Evolutionary conservation across 2,329 filamentous ascomycete genomes (phyloP).

Genomic region (Anisogramma anomala): DNA sequence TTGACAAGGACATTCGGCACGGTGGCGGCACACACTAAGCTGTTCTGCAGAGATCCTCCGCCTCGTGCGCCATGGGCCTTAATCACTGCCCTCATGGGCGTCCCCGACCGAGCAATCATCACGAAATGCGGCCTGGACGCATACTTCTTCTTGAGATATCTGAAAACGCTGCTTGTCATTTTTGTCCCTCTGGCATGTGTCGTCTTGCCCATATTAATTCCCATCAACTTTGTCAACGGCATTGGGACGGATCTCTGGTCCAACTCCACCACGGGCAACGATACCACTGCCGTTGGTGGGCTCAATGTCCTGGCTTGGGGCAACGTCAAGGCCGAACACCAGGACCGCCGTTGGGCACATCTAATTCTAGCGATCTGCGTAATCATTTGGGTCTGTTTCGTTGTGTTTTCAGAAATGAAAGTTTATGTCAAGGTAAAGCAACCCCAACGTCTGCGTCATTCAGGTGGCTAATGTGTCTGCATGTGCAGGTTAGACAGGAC

Average conservation of each 20-base stretch:
- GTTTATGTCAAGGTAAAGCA: constrained; percentile 78
- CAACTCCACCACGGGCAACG: constrained; percentile 27
- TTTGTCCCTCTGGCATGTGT: constrained; percentile 72
- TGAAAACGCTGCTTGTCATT: constrained; percentile 67
- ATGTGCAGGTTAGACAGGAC: constrained; percentile 44
- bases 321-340: constrained; percentile 60
- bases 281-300: constrained; percentile 37
- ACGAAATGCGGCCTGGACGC: constrained; percentile 92
- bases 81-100: constrained; percentile 49
- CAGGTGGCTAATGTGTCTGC: background rate
- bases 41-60: constrained; percentile 42
- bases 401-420: constrained; percentile 76
- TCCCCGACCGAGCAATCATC: constrained; percentile 72
- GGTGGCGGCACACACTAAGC: background rate
- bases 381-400: constrained; percentile 72
- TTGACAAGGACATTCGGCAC: background rate
- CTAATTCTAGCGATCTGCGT: constrained; percentile 66
- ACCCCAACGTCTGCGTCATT: background rate
- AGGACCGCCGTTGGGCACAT: constrained; percentile 71
- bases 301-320: constrained; percentile 79
- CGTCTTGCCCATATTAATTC: constrained; percentile 74
- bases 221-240: constrained; percentile 68
- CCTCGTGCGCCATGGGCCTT: constrained; percentile 44
- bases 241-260: constrained; percentile 35
- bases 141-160: constrained; percentile 93